Base-by-base conservation (phyloP, 2,329 filamentous ascomycete species). In the Fusarium vanettenii region DNA sequence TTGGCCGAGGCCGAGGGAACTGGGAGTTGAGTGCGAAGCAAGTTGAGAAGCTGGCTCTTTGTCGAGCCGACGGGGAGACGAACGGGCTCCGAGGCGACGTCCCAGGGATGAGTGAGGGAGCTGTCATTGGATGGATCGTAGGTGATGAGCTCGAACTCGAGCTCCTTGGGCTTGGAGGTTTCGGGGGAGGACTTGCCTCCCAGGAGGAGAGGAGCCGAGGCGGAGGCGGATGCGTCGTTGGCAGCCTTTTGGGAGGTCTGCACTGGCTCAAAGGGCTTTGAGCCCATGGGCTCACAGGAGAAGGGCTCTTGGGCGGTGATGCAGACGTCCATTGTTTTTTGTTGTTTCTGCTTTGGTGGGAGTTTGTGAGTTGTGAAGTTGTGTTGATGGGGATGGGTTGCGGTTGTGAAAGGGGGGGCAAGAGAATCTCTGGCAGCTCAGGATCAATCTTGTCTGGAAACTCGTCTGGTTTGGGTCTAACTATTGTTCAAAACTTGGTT, bases 251-350 rank as follows among this genome's bases (percentile, higher is more conserved):
- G 50, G 35, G 75, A 48, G 20, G 39, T 29, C 9, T 66, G 41
- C 14, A 78, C 65, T 14, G 76, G 66, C 9, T 59, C 37, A 27
- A 79, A 79, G 8, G 73, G 72, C 27, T 78, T 78, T 11, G 63
- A 29, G 20, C 67, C 70, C 37, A 57, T 68, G 13, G 75, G 75
- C 22, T 71, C 64, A 22, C 63, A 76, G 41, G 65, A 59, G 39
- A 79, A 79, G n/a, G 77, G 77, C 20, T 79, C 76, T 27, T 78
- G 50, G 7, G 77, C 77, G 9, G 77, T 79, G 64, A 79, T 79
- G 63, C 76, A 78, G 29, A 79, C 70, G 45, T 79, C 77, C 77
- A 79, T 79, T 33, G 5, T 43, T 27, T 8, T 11, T 41, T n/a
- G 35, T 37, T n/a, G 37, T 39, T 33, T 35, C 20, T 35, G 22